These are phyloP conservation scores for Thielaviopsis populi DNA, from an alignment of 2,329 filamentous ascomycete genomes.

Conservation along the genomic window DNA sequence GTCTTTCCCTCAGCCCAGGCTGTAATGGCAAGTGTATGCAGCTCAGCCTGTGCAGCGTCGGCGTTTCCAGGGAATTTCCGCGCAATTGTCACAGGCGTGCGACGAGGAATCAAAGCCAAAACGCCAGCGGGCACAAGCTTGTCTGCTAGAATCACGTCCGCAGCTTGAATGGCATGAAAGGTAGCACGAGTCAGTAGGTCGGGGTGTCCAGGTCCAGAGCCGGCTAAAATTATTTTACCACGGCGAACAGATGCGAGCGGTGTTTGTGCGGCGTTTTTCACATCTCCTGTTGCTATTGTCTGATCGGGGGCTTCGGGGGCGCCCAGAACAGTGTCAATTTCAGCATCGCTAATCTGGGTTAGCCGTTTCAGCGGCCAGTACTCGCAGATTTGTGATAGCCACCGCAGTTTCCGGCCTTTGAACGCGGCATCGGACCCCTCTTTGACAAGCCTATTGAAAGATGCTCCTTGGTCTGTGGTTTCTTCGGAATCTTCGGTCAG, in stretches of 20 bases:
- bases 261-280: background rate
- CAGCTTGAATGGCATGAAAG: constrained; percentile 56
- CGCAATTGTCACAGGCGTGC: constrained; percentile 79
- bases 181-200: constrained; percentile 77
- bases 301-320: constrained; percentile 37
- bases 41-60: constrained; percentile 80
- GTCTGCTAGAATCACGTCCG: constrained; percentile 69
- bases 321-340: constrained; percentile 61
- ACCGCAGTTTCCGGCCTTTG: constrained; percentile 72
- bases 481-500: constrained; percentile 34
- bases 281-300: background rate
- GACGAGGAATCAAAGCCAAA: constrained; percentile 75
- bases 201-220: constrained; percentile 83
- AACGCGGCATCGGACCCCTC: constrained; percentile 58
- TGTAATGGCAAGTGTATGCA: constrained; percentile 61
- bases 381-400: constrained; percentile 92
- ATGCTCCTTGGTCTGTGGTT: constrained; percentile 57
- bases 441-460: constrained; percentile 70
- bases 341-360: constrained; percentile 61
- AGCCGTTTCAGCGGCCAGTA: constrained; percentile 88
- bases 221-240: constrained; percentile 74
- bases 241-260: constrained; percentile 21
- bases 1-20: constrained; percentile 52
- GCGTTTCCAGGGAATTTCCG: constrained; percentile 97
- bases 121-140: constrained; percentile 77